phyloP scores from a whole-genome alignment of 1,139 yeast species.

The Sugiyamaella xylanicola region DNA sequence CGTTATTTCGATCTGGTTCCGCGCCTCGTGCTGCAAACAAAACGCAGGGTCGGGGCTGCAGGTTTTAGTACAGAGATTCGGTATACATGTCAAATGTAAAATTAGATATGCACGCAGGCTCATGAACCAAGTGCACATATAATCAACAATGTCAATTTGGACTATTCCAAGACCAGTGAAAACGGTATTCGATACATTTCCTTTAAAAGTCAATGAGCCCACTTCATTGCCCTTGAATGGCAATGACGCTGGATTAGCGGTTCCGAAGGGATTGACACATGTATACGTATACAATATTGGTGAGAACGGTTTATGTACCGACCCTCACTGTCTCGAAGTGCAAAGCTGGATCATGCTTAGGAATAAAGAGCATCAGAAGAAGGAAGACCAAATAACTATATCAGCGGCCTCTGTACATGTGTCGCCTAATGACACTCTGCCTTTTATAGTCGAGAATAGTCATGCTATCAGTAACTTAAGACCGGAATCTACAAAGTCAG shows the following conservation, averaged over 20 bases:
- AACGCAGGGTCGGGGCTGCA: too few relatives aligned
- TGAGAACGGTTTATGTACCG: slow-evolving; percentile 31
- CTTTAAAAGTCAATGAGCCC: slow-evolving; percentile 38
- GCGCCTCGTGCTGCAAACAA: too few relatives aligned
- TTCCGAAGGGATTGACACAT: slow-evolving; percentile 23
- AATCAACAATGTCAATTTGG: slow-evolving; percentile 24
- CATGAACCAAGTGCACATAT: neutral
- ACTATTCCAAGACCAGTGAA: slow-evolving; percentile 50
- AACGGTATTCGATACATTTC: slow-evolving; percentile 53
- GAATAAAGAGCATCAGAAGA: slow-evolving; percentile 17
- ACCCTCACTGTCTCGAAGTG: slow-evolving; percentile 39
- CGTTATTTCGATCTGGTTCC: too few relatives aligned
- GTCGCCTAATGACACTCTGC: slow-evolving; percentile 30
- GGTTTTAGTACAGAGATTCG: too few relatives aligned
- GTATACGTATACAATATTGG: slow-evolving; percentile 35
- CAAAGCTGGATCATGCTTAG: slow-evolving; percentile 29
- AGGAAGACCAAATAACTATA: slow-evolving; percentile 15
- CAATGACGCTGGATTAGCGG: neutral
- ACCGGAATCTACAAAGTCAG: slow-evolving; percentile 11
- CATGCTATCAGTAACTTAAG: slow-evolving; percentile 14
- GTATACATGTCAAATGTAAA: too few relatives aligned
- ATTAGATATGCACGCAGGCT: too few relatives aligned
- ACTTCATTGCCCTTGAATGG: slow-evolving; percentile 12
- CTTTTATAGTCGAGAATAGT: slow-evolving; percentile 25
- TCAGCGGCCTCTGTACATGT: slow-evolving; percentile 21